Evolutionary conservation across 2,329 filamentous ascomycete species (phyloP).

Genomic region (Paramyrothecium sp.): DNA sequence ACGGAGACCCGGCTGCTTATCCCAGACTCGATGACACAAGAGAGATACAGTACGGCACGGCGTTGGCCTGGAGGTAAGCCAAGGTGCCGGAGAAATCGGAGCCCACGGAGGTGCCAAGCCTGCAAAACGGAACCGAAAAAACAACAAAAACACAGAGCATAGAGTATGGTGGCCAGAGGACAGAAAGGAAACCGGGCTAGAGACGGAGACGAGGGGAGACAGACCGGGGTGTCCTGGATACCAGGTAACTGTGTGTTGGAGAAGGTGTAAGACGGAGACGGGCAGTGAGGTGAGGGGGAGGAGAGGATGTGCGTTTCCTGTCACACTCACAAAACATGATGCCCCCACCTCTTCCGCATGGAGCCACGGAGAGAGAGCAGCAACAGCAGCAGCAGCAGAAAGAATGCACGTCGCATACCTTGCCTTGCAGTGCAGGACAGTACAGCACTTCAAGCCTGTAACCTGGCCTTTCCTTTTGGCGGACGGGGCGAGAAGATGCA

Average conservation of each 20-base stretch:
- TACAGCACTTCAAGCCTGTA: too few species aligned
- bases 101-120: neutral
- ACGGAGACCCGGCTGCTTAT: too few species aligned
- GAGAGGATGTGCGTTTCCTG: neutral
- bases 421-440: too few species aligned
- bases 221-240: neutral
- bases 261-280: neutral
- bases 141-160: too few species aligned
- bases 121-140: too few species aligned
- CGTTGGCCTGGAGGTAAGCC: neutral
- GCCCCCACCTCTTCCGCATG: neutral
- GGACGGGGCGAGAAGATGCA: neutral
- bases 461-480: neutral
- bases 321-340: neutral
- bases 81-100: neutral
- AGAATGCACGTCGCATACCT: too few species aligned
- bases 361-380: neutral
- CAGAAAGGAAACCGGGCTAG: too few species aligned
- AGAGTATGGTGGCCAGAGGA: too few species aligned
- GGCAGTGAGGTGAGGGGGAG: neutral
- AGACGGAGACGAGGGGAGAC: too few species aligned
- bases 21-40: too few species aligned
- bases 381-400: neutral
- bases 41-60: too few species aligned
- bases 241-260: neutral